These are phyloP conservation scores for Lentithecium fluviatile DNA, from an alignment of 495 filamentous ascomycete species.

Conservation along the genomic window DNA sequence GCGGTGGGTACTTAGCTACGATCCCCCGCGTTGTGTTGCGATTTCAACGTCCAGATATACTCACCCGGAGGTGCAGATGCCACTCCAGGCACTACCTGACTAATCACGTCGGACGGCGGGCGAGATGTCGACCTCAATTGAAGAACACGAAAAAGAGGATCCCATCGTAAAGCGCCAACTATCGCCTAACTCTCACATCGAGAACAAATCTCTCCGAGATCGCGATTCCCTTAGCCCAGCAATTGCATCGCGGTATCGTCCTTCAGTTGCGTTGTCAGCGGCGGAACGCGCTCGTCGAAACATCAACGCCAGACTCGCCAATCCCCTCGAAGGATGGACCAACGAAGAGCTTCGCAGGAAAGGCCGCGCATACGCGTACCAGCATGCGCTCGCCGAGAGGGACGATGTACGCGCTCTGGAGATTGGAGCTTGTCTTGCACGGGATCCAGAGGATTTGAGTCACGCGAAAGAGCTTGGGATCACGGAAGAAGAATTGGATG, in stretches of 20 bases:
- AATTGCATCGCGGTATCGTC: conserved; percentile 2
- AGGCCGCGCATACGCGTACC: conserved; percentile 65
- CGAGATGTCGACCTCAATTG: not conserved
- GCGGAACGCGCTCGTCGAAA: conserved; percentile 55
- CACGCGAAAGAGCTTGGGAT: conserved; percentile 17
- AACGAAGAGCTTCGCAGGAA: conserved; percentile 59
- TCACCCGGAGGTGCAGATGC: too few species aligned
- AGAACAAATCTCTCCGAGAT: not conserved
- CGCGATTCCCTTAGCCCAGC: too few species aligned
- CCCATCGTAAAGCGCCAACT: conserved; percentile 11
- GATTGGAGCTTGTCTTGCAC: conserved; percentile 70
- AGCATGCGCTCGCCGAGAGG: conserved; percentile 60
- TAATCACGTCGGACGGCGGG: too few species aligned
- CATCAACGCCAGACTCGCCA: conserved; percentile 62
- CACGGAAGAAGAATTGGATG: conserved; percentile 23
- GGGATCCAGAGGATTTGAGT: conserved; percentile 48
- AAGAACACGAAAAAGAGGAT: not conserved
- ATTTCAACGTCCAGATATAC: too few species aligned
- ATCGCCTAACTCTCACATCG: conserved; percentile 14
- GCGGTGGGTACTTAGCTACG: too few species aligned
- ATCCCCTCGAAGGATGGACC: conserved; percentile 66
- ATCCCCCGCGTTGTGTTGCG: too few species aligned
- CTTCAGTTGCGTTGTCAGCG: conserved; percentile 34
- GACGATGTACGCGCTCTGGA: conserved; percentile 69
- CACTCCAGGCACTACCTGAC: too few species aligned